Conservation (phyloP, 257 asterid genomes). For the Solanum corneliomulleri region DNA sequence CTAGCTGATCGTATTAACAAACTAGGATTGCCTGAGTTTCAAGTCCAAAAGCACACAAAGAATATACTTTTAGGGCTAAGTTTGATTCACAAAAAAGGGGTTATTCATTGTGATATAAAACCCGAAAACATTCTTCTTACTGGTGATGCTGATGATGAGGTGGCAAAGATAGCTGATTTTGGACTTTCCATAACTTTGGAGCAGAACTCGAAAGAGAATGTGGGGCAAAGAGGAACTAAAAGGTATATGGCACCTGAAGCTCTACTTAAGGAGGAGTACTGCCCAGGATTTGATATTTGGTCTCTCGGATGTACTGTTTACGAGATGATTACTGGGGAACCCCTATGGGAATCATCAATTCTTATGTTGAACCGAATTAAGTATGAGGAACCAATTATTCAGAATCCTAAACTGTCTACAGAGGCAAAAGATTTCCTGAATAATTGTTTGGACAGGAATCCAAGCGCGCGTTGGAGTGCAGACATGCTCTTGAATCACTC, state of each 20-base stretch:
- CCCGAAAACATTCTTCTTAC: neutral
- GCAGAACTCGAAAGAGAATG: neutral
- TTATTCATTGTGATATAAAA: neutral
- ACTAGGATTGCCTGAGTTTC: neutral
- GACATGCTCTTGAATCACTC: neutral
- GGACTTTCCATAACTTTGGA: neutral
- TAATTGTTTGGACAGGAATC: neutral
- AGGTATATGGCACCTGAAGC: slow-evolving; percentile 5
- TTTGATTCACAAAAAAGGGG: neutral
- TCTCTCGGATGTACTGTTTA: neutral
- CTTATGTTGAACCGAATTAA: neutral
- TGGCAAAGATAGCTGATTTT: neutral
- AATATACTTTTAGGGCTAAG: neutral
- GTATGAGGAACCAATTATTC: neutral
- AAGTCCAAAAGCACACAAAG: neutral
- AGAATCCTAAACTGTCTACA: neutral
- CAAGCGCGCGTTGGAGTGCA: neutral
- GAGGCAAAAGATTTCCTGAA: slow-evolving; percentile 2
- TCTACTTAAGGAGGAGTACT: neutral
- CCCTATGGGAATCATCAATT: neutral
- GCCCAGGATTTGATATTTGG: neutral
- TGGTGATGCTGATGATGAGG: neutral
- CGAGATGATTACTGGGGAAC: slow-evolving; percentile 2
- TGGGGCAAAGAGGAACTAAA: neutral
- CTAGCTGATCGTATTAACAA: neutral